These are phyloP conservation scores for Pichia cephalocereana DNA, from an alignment of 805 yeast species.

Conservation along the genomic window DNA sequence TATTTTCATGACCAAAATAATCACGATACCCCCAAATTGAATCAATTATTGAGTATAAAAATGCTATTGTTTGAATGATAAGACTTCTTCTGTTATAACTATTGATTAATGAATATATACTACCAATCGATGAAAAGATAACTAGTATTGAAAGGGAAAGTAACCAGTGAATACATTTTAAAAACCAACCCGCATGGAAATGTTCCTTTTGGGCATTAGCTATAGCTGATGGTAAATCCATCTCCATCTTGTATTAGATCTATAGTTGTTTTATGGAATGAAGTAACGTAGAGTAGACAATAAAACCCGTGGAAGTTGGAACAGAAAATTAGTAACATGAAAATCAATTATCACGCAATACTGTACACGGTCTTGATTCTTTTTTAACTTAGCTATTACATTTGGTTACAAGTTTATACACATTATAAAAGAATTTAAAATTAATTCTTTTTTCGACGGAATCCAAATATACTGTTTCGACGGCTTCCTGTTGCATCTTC, in stretches of 20 bases:
- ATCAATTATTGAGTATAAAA: constrained; percentile 45
- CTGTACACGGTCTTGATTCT: too few relatives aligned
- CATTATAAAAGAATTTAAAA: too few relatives aligned
- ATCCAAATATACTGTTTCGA: not conserved
- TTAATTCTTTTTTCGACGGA: not conserved
- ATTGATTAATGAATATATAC: constrained; percentile 32
- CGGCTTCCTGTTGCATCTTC: not conserved
- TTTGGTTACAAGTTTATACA: too few relatives aligned
- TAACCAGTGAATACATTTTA: constrained; percentile 13
- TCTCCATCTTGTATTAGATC: constrained; percentile 6
- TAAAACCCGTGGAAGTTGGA: too few relatives aligned
- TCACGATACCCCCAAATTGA: constrained; percentile 51
- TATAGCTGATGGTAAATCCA: constrained; percentile 15
- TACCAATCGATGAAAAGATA: constrained; percentile 46
- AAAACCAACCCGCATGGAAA: constrained; percentile 17
- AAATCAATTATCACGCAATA: too few relatives aligned
- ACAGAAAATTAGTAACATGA: too few relatives aligned
- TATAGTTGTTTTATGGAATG: not conserved
- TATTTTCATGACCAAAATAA: constrained; percentile 54
- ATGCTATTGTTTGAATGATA: not conserved
- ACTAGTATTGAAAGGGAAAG: constrained; percentile 28
- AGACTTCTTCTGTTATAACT: not conserved
- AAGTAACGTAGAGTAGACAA: too few relatives aligned
- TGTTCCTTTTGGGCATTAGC: constrained; percentile 10
- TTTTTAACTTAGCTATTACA: too few relatives aligned